Evolutionary conservation across 208 protist species (phyloP), one percentile per base, ranked within the genome.

Genomic region (Trypanosoma lewisi): DNA sequence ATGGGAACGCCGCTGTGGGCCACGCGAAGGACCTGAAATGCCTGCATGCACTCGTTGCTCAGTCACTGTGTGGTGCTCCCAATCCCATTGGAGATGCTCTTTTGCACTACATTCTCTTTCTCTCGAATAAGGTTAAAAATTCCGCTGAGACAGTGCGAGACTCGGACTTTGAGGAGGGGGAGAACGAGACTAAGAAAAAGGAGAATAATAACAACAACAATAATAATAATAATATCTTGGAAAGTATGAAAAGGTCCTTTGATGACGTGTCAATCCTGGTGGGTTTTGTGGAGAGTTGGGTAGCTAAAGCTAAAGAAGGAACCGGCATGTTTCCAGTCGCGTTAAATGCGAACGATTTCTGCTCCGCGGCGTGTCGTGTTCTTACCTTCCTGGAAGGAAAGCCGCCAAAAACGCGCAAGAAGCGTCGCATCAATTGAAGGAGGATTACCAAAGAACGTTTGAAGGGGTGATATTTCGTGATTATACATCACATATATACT

Each of bases 21-120:
- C 77, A 93, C 62, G 73, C 74, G 14, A 74, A 31, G 31, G 86
- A 92, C 70, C 59, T 95, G 30, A 95, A 95, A 71, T 95, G 89
- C 58, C 69, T 93, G n/a, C 89, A 95, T 70, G 89, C 89, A 0
- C 75, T 93, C 30, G 80, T 83, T 37, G 86, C 84, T 7, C 86
- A 95, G 70, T 78, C 70, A 2, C 63, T 95, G 19, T 76, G 75
- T n/a, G 82, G 80, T 12, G 84, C 83, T 0, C 50, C 54, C 11
- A 93, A 92, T 59, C 69, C 73, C 0, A 54, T 91, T 48, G 89
- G 89, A 2, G 70, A 75, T n/a, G 54, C 74, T 14, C 66, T 89
- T 6, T 17, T 82, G 0, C 80, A 83, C 19, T 92, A 88, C 52
- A 70, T 95, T 31, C 34, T 83, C 8, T 71, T 84, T 50, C 62